These are phyloP conservation scores for Thalassiosira allenii DNA, from an alignment of 352 stramenopile species.

Conservation along the genomic window DNA sequence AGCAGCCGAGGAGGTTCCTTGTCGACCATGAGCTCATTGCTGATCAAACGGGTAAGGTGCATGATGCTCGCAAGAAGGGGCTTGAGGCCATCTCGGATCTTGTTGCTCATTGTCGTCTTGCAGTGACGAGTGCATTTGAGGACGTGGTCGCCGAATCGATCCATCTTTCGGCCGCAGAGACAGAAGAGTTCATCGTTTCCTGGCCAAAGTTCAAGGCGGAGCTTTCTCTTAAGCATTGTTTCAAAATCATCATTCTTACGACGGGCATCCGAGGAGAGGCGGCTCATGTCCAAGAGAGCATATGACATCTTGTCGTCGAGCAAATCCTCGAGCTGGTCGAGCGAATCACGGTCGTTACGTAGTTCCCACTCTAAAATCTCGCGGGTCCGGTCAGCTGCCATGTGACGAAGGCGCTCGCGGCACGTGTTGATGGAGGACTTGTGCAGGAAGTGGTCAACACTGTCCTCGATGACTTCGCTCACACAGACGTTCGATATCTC, in stretches of 20 bases:
- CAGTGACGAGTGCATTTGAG: conserved; percentile 11
- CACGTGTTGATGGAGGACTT: conserved; percentile 19
- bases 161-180: conserved; percentile 16
- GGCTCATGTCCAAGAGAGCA: conserved; percentile 20
- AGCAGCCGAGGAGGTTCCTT: conserved; percentile 4
- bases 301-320: not conserved
- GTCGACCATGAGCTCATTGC: not conserved
- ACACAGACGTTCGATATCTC: conserved; percentile 5
- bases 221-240: conserved; percentile 34
- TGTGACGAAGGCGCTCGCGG: not conserved
- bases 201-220: conserved; percentile 29
- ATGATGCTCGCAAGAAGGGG: not conserved
- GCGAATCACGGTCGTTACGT: not conserved
- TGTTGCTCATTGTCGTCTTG: conserved; percentile 10
- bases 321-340: conserved; percentile 29
- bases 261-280: not conserved
- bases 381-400: not conserved
- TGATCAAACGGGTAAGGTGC: not conserved
- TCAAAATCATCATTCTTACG: conserved; percentile 35
- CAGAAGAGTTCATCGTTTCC: not conserved
- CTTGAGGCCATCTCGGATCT: conserved; percentile 6
- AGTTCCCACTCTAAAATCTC: not conserved
- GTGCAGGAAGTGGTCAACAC: no score
- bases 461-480: not conserved
- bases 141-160: conserved; percentile 12